Evolutionary conservation across 2,329 filamentous ascomycete genomes (phyloP).

Genomic region (Fusarium acutatum): DNA sequence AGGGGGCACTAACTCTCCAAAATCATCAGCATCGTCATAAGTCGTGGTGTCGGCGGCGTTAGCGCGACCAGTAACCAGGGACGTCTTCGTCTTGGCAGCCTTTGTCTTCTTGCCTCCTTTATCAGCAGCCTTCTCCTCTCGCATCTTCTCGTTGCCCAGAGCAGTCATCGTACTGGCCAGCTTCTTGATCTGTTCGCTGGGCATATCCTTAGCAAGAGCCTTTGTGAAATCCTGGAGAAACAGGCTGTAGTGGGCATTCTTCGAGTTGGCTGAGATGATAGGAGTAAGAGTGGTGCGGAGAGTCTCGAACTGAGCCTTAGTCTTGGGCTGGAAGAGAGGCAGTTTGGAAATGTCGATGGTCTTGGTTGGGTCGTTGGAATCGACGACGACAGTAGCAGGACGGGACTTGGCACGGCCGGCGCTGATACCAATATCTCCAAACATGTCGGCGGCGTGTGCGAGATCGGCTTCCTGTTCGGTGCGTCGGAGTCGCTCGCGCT

Average conservation of each 20-base stretch:
- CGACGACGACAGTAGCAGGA: conserved; percentile 72
- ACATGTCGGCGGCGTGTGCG: conserved; percentile 88
- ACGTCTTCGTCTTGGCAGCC: conserved; percentile 94
- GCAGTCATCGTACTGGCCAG: conserved; percentile 87
- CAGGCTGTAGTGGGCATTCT: conserved; percentile 89
- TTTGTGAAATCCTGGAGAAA: conserved; percentile 94
- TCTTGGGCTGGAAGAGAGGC: conserved; percentile 87
- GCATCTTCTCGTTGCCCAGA: conserved; percentile 96
- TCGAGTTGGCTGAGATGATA: conserved; percentile 75
- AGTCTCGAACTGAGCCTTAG: conserved; percentile 84
- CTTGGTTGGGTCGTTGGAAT: conserved; percentile 76
- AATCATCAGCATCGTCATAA: conserved; percentile 77
- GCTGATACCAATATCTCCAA: conserved; percentile 76
- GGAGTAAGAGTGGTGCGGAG: conserved; percentile 83
- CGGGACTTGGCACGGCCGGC: conserved; percentile 73
- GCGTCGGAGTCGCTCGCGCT: conserved; percentile 76
- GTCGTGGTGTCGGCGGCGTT: conserved; percentile 74
- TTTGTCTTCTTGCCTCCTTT: conserved; percentile 98
- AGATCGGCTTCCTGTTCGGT: conserved; percentile 91
- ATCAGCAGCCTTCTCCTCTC: conserved; percentile 93
- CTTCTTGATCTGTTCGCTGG: conserved; percentile 97
- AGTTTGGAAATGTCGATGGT: conserved; percentile 83
- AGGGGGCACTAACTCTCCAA: conserved; percentile 78
- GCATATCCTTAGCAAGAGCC: conserved; percentile 84
- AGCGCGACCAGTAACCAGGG: conserved; percentile 72